These are phyloP conservation scores for Hordeum marinum DNA, from an alignment of 176 grass and related monocot species.

Conservation along the genomic window DNA sequence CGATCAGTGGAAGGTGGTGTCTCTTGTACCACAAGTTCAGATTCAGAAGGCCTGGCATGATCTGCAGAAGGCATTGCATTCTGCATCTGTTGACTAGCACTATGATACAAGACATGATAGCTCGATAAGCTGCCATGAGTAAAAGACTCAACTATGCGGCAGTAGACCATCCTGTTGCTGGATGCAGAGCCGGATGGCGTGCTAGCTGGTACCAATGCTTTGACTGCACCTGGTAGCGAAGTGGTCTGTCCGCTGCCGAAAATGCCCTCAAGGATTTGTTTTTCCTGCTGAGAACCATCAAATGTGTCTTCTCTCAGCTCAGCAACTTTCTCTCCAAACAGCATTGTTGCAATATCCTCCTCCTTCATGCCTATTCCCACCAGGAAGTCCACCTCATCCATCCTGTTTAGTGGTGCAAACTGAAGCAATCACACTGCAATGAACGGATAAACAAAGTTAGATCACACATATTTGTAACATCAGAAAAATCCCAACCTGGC, in stretches of 20 bases:
- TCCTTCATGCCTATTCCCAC: slow-evolving; percentile 56
- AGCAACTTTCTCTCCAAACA: slow-evolving; percentile 51
- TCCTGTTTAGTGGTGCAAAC: slow-evolving; percentile 19
- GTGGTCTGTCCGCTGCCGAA: slow-evolving; percentile 18
- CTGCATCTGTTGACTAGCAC: background rate
- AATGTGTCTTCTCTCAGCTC: slow-evolving; percentile 36
- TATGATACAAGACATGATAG: slow-evolving; percentile 42
- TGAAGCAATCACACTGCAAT: slow-evolving; percentile 13
- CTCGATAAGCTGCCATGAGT: slow-evolving; percentile 55
- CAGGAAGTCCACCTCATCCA: slow-evolving; percentile 42
- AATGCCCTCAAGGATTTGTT: slow-evolving; percentile 41
- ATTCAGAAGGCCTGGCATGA: background rate
- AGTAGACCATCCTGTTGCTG: background rate
- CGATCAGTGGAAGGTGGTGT: slow-evolving; percentile 41
- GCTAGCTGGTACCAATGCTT: background rate
- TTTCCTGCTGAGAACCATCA: slow-evolving; percentile 49
- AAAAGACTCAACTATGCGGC: slow-evolving; percentile 66
- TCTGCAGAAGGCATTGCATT: slow-evolving; percentile 5
- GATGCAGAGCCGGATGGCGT: slow-evolving; percentile 7
- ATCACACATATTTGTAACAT: background rate
- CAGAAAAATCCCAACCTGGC: background rate
- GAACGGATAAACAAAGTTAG: background rate
- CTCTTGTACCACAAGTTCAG: slow-evolving; percentile 1
- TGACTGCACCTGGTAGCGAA: background rate
- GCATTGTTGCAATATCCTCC: slow-evolving; percentile 57